Evolutionary conservation across 2,329 filamentous ascomycete species (phyloP).

Genomic region (Cytospora leucostoma): DNA sequence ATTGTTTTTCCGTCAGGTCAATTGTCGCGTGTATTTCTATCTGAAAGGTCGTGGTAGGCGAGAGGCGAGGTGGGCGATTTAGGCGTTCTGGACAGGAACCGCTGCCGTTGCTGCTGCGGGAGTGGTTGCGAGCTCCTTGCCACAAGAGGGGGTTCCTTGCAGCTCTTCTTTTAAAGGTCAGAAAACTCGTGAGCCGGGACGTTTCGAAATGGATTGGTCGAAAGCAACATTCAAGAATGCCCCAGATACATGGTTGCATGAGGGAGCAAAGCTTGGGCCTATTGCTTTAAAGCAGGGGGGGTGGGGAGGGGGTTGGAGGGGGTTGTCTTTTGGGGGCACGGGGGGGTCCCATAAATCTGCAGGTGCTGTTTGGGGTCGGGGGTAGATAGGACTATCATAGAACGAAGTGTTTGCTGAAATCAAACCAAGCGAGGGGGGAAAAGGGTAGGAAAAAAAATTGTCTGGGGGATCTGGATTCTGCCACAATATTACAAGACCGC

Average conservation of each 20-base stretch:
- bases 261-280: slow-evolving; percentile 14
- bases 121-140: neutral
- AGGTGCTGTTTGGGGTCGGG: neutral
- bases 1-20: slow-evolving; percentile 7
- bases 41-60: slow-evolving; percentile 15
- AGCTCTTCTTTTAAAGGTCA: neutral
- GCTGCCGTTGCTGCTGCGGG: neutral
- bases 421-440: neutral
- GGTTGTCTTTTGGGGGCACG: neutral
- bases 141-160: neutral
- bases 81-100: neutral
- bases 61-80: neutral
- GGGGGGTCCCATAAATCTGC: slow-evolving; percentile 1
- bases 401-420: neutral
- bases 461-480: neutral
- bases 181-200: neutral
- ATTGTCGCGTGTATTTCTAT: slow-evolving; percentile 7
- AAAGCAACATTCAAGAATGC: slow-evolving; percentile 9
- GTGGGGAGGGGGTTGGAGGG: slow-evolving; percentile 6
- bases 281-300: neutral
- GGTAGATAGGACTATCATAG: neutral
- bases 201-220: slow-evolving; percentile 11
- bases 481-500: neutral
- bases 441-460: neutral
- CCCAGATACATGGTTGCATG: slow-evolving; percentile 16